Base-by-base conservation (phyloP, 305 asterid genomes). In the Stenogyne calaminthoides region DNA sequence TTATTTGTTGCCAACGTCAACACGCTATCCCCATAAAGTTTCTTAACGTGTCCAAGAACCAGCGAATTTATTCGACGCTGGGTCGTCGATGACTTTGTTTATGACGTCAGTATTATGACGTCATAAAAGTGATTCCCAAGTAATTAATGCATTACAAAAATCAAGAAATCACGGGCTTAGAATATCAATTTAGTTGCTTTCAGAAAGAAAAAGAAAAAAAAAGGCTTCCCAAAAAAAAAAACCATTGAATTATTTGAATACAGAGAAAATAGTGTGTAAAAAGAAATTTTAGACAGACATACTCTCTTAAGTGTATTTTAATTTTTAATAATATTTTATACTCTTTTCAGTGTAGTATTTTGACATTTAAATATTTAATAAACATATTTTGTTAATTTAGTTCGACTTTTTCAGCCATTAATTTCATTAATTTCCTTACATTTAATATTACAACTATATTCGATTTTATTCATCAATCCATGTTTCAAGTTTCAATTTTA, bases 11-110 rank as follows among this genome's bases (percentile, higher is more conserved):
- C 22, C 27, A 0, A 66, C 56, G 66, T 56, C 70, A 75, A 74
- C 78, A 51, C 83, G 83, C 66, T 67, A 55, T 9, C 22, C 42
- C 34, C 32, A 12, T 14, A 39, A 16, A 7, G 0, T 9, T 27
- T 9, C 39, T 32, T 20, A 5, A 52, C 70, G 78, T 77, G 74
- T 59, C 81, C 3, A 7, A 25, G 36, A 22, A 15, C 1, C 1
- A 6, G 16, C 1, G n/a, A 40, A 10, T 9, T 40, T 40, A 40
- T 40, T 44, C 51, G n/a, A n/a, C 0, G 4, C 16, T 11, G 20
- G 36, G 20, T 57, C 15, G 7, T 4, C 9, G n/a, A 40, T 78
- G 82, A 7, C 66, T 64, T 55, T n/a, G 27, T 0, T 8, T 0
- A 0, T 55, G 55, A 47, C 51, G 79, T 76, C 74, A 42, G 7